Evolutionary conservation across 306 rosid genomes (phyloP).

Genomic region (Cajanus cajan): DNA sequence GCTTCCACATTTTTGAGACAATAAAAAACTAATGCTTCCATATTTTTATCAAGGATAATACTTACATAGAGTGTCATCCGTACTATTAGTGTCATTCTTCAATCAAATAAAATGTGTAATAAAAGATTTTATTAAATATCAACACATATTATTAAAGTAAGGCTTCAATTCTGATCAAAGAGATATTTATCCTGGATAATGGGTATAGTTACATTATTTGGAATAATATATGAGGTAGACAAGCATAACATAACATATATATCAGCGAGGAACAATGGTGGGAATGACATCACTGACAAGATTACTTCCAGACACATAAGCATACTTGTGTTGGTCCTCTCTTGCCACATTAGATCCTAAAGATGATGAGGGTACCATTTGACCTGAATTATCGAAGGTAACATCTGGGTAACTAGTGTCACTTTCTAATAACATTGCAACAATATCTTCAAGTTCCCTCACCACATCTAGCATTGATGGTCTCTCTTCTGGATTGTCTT

Average conservation of each 20-base stretch:
- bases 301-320: constrained; percentile 48
- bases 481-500: constrained; percentile 50
- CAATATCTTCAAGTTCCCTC: constrained; percentile 64
- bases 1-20: background rate
- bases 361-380: constrained; percentile 33
- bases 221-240: background rate
- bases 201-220: background rate
- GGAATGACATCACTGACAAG: constrained; percentile 60
- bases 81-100: too few relatives aligned
- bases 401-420: constrained; percentile 42
- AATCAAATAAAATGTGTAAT: too few relatives aligned
- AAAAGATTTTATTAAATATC: too few relatives aligned
- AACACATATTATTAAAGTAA: too few relatives aligned
- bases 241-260: background rate
- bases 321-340: constrained; percentile 34
- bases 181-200: too few relatives aligned
- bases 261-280: constrained; percentile 54
- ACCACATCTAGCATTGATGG: constrained; percentile 72
- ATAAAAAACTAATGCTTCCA: background rate
- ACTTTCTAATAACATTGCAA: constrained; percentile 44
- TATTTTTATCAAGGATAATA: too few relatives aligned
- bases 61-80: too few relatives aligned
- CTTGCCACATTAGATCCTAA: constrained; percentile 30
- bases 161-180: too few relatives aligned
- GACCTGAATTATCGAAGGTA: constrained; percentile 32